Percentiles rank a stretch among this genome's conserved stretches.
Conservation (phyloP, 1,139 yeast genomes). For the Magnusiomyces ingens region DNA sequence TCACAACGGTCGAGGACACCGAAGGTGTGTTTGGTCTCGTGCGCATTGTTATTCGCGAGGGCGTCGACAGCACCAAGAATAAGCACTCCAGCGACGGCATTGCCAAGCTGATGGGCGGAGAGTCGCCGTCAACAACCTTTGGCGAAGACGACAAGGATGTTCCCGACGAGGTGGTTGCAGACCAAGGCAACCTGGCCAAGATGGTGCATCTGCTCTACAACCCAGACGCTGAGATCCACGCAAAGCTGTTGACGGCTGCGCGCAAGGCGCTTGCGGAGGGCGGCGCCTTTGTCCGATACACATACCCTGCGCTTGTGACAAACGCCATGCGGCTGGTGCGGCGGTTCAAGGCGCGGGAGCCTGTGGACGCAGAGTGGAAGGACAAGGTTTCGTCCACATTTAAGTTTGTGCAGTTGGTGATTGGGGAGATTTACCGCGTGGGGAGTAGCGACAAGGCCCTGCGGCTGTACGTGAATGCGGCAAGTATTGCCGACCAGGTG, state of each 20-base stretch:
- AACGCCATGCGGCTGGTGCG: slow-evolving; percentile 55
- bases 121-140: slow-evolving; percentile 1
- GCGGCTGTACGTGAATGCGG: slow-evolving; percentile 42
- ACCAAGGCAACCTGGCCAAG: slow-evolving; percentile 65
- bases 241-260: slow-evolving; percentile 52
- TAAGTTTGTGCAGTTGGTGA: slow-evolving; percentile 65
- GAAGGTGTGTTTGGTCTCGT: slow-evolving; percentile 36
- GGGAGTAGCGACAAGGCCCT: slow-evolving; percentile 47
- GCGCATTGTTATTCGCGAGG: slow-evolving; percentile 31
- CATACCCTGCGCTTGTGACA: slow-evolving; percentile 70
- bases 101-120: slow-evolving; percentile 13
- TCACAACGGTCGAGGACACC: slow-evolving; percentile 30
- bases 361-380: slow-evolving; percentile 26
- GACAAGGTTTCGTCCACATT: slow-evolving; percentile 47
- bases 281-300: slow-evolving; percentile 44
- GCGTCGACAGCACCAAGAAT: slow-evolving; percentile 17
- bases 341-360: slow-evolving; percentile 31
- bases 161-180: slow-evolving; percentile 35
- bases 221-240: slow-evolving; percentile 44
- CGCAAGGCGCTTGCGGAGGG: slow-evolving; percentile 50
- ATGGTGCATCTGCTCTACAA: slow-evolving; percentile 56
- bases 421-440: slow-evolving; percentile 57
- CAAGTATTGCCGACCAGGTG: slow-evolving; percentile 68
- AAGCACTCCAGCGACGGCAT: slow-evolving; percentile 13
- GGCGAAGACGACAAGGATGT: slow-evolving; percentile 20